Percentiles rank a stretch among this genome's conserved stretches.
phyloP scores from a whole-genome alignment of 352 stramenopile species.

The Pythium oligandrum region DNA sequence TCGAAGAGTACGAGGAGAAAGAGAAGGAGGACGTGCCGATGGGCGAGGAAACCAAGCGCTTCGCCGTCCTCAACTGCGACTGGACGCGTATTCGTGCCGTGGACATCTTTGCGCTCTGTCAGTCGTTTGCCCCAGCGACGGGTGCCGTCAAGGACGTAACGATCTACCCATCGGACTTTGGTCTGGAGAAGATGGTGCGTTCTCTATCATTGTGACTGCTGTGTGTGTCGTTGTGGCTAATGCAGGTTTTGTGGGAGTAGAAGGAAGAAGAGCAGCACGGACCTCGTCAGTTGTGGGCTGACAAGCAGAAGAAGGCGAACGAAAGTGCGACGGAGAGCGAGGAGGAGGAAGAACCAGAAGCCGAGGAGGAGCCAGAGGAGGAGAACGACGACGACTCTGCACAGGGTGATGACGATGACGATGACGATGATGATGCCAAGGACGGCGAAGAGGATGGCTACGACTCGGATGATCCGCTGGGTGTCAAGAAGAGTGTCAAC shows the following conservation, averaged over 20 bases:
- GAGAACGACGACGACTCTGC: conserved; percentile 12
- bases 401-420: conserved; percentile 2
- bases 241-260: conserved; percentile 17
- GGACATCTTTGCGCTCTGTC: conserved; percentile 94
- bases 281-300: conserved; percentile 55
- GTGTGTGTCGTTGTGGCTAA: not conserved
- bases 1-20: conserved; percentile 33
- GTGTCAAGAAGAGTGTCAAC: conserved; percentile 58
- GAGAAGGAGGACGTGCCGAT: conserved; percentile 77
- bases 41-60: conserved; percentile 79
- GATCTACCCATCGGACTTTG: conserved; percentile 96
- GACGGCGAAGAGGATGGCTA: conserved; percentile 39
- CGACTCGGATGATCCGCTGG: conserved; percentile 67
- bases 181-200: conserved; percentile 90
- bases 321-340: conserved; percentile 16
- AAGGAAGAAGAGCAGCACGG: conserved; percentile 79
- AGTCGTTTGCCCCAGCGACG: conserved; percentile 90
- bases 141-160: conserved; percentile 89
- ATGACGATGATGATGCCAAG: conserved; percentile 24
- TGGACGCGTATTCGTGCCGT: conserved; percentile 94
- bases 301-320: conserved; percentile 22
- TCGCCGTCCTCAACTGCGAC: conserved; percentile 96
- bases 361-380: conserved; percentile 16
- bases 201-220: not conserved
- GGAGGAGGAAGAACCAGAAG: conserved; percentile 10